phyloP scores from a whole-genome alignment of 495 filamentous ascomycete genomes.

The Extremus antarcticus region DNA sequence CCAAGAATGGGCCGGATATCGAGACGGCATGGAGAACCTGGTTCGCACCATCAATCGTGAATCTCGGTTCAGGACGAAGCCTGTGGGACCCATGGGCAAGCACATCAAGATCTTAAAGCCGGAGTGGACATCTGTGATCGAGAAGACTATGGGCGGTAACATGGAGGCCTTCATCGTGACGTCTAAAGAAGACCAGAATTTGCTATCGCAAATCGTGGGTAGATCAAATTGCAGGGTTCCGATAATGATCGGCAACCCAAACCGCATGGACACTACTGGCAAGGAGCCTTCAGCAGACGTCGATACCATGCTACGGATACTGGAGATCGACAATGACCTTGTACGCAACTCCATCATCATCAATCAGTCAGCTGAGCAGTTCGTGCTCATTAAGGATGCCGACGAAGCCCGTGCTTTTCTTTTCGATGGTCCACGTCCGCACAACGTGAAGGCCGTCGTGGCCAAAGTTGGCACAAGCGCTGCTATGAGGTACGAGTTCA shows the following conservation, averaged over 20 bases:
- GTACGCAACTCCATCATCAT: slow-evolving; percentile 78
- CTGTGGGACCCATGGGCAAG: slow-evolving; percentile 74
- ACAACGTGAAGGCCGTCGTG: slow-evolving; percentile 58
- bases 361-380: slow-evolving; percentile 70
- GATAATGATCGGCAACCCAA: slow-evolving; percentile 54
- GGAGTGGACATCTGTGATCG: slow-evolving; percentile 75
- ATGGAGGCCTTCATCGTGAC: slow-evolving; percentile 73
- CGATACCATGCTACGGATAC: slow-evolving; percentile 64
- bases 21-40: slow-evolving; percentile 49
- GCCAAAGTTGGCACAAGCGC: slow-evolving; percentile 49
- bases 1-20: slow-evolving; percentile 37
- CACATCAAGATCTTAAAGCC: slow-evolving; percentile 65
- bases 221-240: slow-evolving; percentile 44
- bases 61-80: slow-evolving; percentile 51
- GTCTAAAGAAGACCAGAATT: slow-evolving; percentile 54
- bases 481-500: slow-evolving; percentile 37
- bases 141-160: slow-evolving; percentile 53
- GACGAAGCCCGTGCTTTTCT: slow-evolving; percentile 57
- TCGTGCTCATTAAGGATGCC: slow-evolving; percentile 59
- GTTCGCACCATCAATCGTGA: slow-evolving; percentile 58
- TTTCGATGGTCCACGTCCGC: slow-evolving; percentile 40
- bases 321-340: slow-evolving; percentile 68
- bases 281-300: slow-evolving; percentile 63
- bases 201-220: slow-evolving; percentile 53
- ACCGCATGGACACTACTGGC: slow-evolving; percentile 47